A percentile compares a stretch with the other conserved stretches of the same genome.
Conservation (phyloP, 768 basidiomycete genomes). For the Gloeopeniophorella convolvens region DNA sequence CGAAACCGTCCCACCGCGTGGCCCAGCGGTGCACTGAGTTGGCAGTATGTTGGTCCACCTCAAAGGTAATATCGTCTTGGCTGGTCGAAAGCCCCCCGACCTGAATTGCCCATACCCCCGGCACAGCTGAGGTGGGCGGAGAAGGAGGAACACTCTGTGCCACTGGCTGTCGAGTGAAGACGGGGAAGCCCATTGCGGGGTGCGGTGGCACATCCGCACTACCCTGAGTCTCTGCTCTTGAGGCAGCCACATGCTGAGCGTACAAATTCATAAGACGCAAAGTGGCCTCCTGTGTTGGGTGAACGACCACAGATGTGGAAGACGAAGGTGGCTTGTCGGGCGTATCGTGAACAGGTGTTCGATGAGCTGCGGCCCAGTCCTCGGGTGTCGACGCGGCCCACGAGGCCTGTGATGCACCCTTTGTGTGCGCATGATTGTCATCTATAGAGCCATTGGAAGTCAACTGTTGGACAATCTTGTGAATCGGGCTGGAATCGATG, state of each 20-base stretch:
- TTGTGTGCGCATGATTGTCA: background rate
- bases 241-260: background rate
- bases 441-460: background rate
- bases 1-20: slow-evolving; percentile 2
- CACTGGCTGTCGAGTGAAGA: background rate
- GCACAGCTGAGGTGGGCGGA: background rate
- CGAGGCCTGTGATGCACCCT: background rate
- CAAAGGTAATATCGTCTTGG: slow-evolving; percentile 6
- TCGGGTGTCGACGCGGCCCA: background rate
- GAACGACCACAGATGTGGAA: background rate
- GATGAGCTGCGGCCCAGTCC: background rate
- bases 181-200: background rate
- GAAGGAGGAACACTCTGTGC: background rate
- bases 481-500: background rate
- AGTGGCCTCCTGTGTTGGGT: background rate
- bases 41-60: slow-evolving; percentile 11
- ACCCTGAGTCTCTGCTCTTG: background rate
- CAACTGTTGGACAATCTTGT: background rate
- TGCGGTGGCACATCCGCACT: background rate
- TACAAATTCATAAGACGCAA: background rate
- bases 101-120: slow-evolving; percentile 16
- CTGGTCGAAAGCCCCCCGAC: slow-evolving; percentile 11
- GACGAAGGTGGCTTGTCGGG: background rate
- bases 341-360: background rate
- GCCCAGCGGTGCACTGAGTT: slow-evolving; percentile 13